Conservation (phyloP, 768 basidiomycete genomes). For the Galerina marginata region DNA sequence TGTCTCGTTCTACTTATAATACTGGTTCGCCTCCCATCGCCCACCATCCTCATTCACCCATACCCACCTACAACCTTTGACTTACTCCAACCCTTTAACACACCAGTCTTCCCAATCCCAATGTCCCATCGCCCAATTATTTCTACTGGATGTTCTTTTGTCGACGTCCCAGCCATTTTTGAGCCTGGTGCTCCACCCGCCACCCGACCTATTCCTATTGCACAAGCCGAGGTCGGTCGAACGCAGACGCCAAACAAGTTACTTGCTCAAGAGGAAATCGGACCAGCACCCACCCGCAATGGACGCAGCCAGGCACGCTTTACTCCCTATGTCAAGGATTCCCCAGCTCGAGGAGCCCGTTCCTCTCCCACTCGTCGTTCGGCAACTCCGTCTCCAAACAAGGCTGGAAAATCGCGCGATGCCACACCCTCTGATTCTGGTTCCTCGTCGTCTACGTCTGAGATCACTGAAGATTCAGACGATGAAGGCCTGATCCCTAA, state of each 20-base stretch:
- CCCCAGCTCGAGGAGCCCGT: background rate
- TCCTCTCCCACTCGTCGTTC: background rate
- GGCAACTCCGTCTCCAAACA: background rate
- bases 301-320: conserved; percentile 1
- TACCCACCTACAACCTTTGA: too few species aligned
- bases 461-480: conserved; percentile 5
- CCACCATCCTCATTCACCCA: background rate
- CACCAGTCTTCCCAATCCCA: too few species aligned
- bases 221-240: conserved; percentile 16
- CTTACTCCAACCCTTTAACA: too few species aligned
- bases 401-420: background rate
- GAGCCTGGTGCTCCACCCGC: conserved; percentile 23
- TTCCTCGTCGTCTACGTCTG: background rate
- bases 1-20: too few species aligned
- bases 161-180: conserved; percentile 14
- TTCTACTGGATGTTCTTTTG: background rate
- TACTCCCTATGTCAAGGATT: background rate
- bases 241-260: conserved; percentile 1
- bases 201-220: conserved; percentile 17
- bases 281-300: background rate
- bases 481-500: conserved; percentile 27
- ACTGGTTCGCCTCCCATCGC: too few species aligned
- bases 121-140: background rate
- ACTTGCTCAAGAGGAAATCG: conserved; percentile 15
- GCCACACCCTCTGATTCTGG: background rate